Evolutionary conservation across 345 rosid genomes (phyloP).

Genomic region (Anastatica hierochuntica): DNA sequence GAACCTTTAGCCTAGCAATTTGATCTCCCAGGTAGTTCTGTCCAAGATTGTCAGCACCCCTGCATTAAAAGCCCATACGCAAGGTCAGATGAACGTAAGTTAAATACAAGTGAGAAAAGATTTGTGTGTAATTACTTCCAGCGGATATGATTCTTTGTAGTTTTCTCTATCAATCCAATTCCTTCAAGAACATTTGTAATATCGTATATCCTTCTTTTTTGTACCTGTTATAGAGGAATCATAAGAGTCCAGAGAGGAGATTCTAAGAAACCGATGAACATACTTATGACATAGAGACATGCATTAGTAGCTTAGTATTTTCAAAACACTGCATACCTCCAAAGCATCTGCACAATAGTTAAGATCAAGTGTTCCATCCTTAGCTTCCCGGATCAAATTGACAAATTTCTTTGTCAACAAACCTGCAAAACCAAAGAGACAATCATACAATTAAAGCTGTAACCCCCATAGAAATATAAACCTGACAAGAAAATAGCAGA

Average conservation of each 20-base stretch:
- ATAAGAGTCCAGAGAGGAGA: background rate
- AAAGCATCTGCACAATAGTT: conserved; percentile 55
- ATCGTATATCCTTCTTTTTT: conserved; percentile 83
- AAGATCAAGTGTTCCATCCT: conserved; percentile 76
- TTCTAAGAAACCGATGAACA: conserved; percentile 1
- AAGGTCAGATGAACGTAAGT: conserved; percentile 15
- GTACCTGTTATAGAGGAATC: conserved; percentile 43
- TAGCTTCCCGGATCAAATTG: conserved; percentile 49
- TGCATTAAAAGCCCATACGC: conserved; percentile 22
- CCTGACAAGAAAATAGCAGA: background rate
- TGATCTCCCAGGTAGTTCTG: conserved; percentile 37
- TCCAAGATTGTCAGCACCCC: conserved; percentile 46
- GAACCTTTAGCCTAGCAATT: conserved; percentile 43
- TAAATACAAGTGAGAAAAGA: background rate
- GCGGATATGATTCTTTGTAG: conserved; percentile 64
- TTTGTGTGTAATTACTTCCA: conserved; percentile 47
- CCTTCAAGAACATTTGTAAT: conserved; percentile 87
- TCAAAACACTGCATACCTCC: conserved; percentile 39
- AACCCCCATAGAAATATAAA: background rate
- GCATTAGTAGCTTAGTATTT: background rate
- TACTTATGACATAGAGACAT: background rate
- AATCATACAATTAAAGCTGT: background rate
- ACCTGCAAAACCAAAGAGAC: conserved; percentile 28
- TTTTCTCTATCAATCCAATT: conserved; percentile 68
- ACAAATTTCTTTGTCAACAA: conserved; percentile 62